Evolutionary conservation across 192 early-diverging fungal species (phyloP), one percentile per base, ranked within the genome.

Genomic region (Phlyctochytrium arcticum): DNA sequence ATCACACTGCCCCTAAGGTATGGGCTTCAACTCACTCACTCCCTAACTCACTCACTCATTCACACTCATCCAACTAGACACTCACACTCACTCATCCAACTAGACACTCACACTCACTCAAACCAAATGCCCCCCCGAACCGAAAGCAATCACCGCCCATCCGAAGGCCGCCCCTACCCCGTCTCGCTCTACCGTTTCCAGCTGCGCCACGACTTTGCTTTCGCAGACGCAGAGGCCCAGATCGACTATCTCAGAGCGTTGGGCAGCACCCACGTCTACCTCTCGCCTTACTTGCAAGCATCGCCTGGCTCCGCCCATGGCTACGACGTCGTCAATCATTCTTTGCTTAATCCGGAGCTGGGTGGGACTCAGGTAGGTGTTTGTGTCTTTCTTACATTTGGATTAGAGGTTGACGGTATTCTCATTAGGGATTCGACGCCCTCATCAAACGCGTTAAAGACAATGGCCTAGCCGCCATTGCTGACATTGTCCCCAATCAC

Each of bases 401-500:
- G n/a, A n/a, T n/a, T n/a, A n/a, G n/a, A n/a, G n/a, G n/a, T n/a
- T n/a, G n/a, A n/a, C n/a, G n/a, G n/a, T n/a, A n/a, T 56, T 56
- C 32, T 33, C 35, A 7, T 1, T 4, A 60, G 44, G 54, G 30
- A 19, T 68, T 68, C 57, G 46, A 58, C 1, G 19, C 3, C 12
- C 48, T 68, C 23, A 34, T 51, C 29, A 6, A 48, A 15, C n/a
- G 44, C 15, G 32, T 68, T 19, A 55, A 57, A 31, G 17, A 47
- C 9, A 27, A 50, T 29, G 46, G 36, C 47, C 35, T 68, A 17
- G 29, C 42, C 7, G 66, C 57, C 9, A 68, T 68, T 19, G 66
- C 66, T 3, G 66, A 68, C 35, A 68, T 68, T 2, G 66, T 68
- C n/a, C 66, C 66, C 32, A 68, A 68, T 47, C 66, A 68, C 27